phyloP scores from a whole-genome alignment of 1,284 basidiomycete species.

The Marasmius tenuissimus region DNA sequence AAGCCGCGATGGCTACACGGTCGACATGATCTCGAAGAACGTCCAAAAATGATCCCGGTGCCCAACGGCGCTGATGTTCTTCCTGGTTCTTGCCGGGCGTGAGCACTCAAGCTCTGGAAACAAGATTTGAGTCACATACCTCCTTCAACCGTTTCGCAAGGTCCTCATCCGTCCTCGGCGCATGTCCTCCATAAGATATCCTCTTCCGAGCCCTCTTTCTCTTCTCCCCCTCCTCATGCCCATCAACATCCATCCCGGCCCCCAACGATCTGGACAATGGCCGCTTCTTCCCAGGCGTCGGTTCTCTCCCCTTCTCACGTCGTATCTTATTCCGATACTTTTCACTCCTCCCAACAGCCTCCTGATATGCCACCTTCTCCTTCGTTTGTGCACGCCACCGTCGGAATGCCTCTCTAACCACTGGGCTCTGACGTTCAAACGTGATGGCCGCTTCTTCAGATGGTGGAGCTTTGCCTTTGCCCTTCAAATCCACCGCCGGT shows the following conservation, averaged over 20 bases:
- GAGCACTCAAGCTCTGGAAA: conserved; percentile 20
- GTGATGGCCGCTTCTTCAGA: conserved; percentile 29
- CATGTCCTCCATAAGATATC: conserved; percentile 45
- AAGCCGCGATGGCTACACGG: conserved; percentile 6
- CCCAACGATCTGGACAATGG: neutral
- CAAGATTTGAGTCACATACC: conserved; percentile 38
- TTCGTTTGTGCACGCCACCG: conserved; percentile 44
- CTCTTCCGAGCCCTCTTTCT: conserved; percentile 27
- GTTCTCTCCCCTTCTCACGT: conserved; percentile 13
- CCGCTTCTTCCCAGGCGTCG: neutral
- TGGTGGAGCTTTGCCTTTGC: conserved; percentile 23
- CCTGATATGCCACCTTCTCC: conserved; percentile 51
- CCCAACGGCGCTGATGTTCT: conserved; percentile 69
- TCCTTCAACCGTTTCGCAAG: conserved; percentile 65
- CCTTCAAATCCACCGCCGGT: conserved; percentile 2
- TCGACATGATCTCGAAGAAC: conserved; percentile 43
- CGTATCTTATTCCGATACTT: conserved; percentile 54
- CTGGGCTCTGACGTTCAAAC: conserved; percentile 35
- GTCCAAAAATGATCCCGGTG: conserved; percentile 62
- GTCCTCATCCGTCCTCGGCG: conserved; percentile 61
- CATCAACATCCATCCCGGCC: neutral
- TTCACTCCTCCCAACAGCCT: conserved; percentile 60
- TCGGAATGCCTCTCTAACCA: conserved; percentile 36
- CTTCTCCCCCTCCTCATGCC: conserved; percentile 8
- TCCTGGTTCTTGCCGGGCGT: conserved; percentile 54